Conservation (phyloP, 768 basidiomycete genomes). For the Boletus rex-veris region DNA sequence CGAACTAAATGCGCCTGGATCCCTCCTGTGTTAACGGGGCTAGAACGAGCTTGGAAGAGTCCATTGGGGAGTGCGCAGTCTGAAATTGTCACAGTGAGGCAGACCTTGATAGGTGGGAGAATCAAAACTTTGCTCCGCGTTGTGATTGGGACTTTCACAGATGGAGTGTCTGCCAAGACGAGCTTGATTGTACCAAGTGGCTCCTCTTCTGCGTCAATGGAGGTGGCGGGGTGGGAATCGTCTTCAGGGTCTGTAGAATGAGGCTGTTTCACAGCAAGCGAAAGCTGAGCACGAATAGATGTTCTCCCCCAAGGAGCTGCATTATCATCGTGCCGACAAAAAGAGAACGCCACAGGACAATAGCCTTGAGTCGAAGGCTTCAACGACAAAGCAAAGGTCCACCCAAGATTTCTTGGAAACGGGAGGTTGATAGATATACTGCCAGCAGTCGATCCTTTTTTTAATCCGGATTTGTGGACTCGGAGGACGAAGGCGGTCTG, state of each 20-base stretch:
- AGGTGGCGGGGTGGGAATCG: no score
- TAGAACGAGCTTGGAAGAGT: conserved; percentile 5
- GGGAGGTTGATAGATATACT: conserved; percentile 10
- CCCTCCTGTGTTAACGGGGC: not conserved
- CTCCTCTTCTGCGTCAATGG: not conserved
- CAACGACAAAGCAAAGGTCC: conserved; percentile 16
- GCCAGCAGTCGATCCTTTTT: no score
- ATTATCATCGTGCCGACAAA: not conserved
- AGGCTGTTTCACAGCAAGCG: not conserved
- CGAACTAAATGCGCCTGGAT: conserved; percentile 1
- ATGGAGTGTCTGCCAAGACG: conserved; percentile 3
- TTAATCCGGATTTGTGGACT: no score
- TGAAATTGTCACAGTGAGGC: conserved; percentile 14
- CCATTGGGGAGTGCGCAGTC: conserved; percentile 13
- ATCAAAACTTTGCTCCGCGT: not conserved
- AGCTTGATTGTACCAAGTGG: not conserved
- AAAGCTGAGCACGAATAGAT: conserved; percentile 12
- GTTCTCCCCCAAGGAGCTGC: conserved; percentile 10
- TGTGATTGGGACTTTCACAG: not conserved
- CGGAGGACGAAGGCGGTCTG: conserved; percentile 1
- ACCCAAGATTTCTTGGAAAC: conserved; percentile 3
- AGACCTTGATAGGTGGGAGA: not conserved
- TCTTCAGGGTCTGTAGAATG: no score
- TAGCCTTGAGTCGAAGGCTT: not conserved
- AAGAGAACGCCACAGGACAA: conserved; percentile 8